phyloP scores from a whole-genome alignment of 768 basidiomycete species.

The Leccinum disarticulatum region DNA sequence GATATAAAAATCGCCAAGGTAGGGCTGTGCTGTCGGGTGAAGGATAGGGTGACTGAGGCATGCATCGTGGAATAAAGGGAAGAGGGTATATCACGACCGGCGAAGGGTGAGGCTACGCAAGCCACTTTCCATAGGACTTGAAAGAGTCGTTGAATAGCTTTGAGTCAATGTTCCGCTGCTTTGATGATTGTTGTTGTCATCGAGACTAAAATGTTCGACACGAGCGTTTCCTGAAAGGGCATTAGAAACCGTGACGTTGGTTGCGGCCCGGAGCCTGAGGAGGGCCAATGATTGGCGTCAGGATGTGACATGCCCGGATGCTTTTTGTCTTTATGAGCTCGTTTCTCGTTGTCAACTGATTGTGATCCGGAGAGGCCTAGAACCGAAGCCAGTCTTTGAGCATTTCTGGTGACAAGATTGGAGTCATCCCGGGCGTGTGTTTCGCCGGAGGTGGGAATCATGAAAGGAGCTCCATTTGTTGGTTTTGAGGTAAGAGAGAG shows the following conservation, averaged over 20 bases:
- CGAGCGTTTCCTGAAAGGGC: constrained; percentile 44
- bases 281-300: not conserved
- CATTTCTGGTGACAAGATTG: constrained; percentile 7
- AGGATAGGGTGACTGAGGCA: too few relatives aligned
- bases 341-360: constrained; percentile 19
- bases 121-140: constrained; percentile 32
- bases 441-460: constrained; percentile 32
- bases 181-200: constrained; percentile 35
- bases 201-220: constrained; percentile 52
- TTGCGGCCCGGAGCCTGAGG: too few relatives aligned
- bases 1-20: too few relatives aligned
- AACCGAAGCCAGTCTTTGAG: constrained; percentile 15
- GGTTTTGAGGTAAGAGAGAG: constrained; percentile 26
- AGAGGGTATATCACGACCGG: too few relatives aligned
- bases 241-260: constrained; percentile 38
- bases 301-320: constrained; percentile 15
- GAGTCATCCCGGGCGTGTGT: constrained; percentile 23
- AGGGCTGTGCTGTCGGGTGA: too few relatives aligned
- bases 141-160: constrained; percentile 6
- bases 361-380: constrained; percentile 16
- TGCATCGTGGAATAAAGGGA: too few relatives aligned
- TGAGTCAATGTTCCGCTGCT: constrained; percentile 12
- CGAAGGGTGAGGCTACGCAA: not conserved
- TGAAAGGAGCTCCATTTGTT: constrained; percentile 26
- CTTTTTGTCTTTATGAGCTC: constrained; percentile 24